Evolutionary conservation across 2,329 filamentous ascomycete genomes (phyloP).

Genomic region (Alternaria sp.): DNA sequence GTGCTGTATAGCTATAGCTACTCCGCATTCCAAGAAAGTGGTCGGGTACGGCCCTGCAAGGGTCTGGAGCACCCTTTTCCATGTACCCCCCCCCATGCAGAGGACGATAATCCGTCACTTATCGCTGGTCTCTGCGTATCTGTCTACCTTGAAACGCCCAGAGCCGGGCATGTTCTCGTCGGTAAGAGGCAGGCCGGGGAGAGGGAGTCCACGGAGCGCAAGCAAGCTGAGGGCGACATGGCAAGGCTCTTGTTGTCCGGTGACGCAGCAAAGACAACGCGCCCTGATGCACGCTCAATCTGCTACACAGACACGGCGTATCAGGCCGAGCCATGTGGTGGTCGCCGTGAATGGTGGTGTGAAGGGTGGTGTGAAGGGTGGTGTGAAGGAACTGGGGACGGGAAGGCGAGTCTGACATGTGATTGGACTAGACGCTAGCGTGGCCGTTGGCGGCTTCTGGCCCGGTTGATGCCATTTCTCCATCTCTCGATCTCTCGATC

Average conservation of each 20-base stretch:
- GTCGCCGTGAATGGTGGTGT: conserved; percentile 24
- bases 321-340: conserved; percentile 30
- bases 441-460: conserved; percentile 17
- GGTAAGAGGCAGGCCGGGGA: not conserved
- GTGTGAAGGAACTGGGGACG: conserved; percentile 18
- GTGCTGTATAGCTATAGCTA: conserved; percentile 9
- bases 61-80: not conserved
- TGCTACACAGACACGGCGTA: conserved; percentile 15
- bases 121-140: conserved; percentile 8
- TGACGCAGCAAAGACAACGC: conserved; percentile 5
- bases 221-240: conserved; percentile 2
- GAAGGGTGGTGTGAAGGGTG: conserved; percentile 28
- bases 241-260: conserved; percentile 1
- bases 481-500: conserved; percentile 27
- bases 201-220: conserved; percentile 3
- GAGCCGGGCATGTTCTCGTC: not conserved
- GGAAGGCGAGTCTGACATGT: conserved; percentile 15
- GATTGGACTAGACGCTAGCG: conserved; percentile 26
- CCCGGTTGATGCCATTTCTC: conserved; percentile 23
- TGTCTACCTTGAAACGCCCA: not conserved
- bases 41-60: conserved; percentile 14
- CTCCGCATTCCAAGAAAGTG: conserved; percentile 15
- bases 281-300: not conserved
- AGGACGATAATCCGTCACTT: not conserved
- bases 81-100: conserved; percentile 5